Conservation (phyloP, 2,329 filamentous ascomycete species). For the Piedraia hortae region DNA sequence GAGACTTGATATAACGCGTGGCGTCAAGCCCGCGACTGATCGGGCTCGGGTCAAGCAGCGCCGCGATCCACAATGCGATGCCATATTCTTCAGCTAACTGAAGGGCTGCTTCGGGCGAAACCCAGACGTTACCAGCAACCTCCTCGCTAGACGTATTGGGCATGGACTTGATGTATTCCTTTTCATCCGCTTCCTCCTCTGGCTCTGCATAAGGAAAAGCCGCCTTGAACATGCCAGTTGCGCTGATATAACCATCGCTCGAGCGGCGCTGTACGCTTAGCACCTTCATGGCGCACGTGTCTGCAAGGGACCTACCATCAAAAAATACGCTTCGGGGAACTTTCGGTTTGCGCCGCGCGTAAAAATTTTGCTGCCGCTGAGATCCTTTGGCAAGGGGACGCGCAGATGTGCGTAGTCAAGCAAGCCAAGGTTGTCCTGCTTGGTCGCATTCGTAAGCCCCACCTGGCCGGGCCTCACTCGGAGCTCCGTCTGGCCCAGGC, state of each 20-base stretch:
- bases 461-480: conserved; percentile 52
- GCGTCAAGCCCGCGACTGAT: conserved; percentile 37
- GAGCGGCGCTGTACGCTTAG: conserved; percentile 36
- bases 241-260: conserved; percentile 58
- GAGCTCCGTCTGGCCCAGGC: conserved; percentile 78
- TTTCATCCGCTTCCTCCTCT: conserved; percentile 46
- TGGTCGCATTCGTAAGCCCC: conserved; percentile 42
- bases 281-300: conserved; percentile 1
- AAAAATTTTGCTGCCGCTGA: conserved; percentile 74
- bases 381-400: conserved; percentile 71
- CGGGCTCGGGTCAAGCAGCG: conserved; percentile 68
- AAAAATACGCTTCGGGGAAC: conserved; percentile 71
- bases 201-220: conserved; percentile 45
- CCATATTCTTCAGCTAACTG: conserved; percentile 64
- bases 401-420: conserved; percentile 94
- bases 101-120: conserved; percentile 26
- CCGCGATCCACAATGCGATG: conserved; percentile 65
- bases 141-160: conserved; percentile 64
- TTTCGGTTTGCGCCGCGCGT: conserved; percentile 33
- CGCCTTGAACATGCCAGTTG: conserved; percentile 80
- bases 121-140: conserved; percentile 41
- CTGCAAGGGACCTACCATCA: conserved; percentile 35
- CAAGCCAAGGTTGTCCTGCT: conserved; percentile 44
- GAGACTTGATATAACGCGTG: conserved; percentile 43
- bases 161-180: conserved; percentile 61